Percentiles rank a stretch among this genome's conserved stretches.
Conservation (phyloP, 2,329 filamentous ascomycete genomes). For the Arachnopeziza araneosa region DNA sequence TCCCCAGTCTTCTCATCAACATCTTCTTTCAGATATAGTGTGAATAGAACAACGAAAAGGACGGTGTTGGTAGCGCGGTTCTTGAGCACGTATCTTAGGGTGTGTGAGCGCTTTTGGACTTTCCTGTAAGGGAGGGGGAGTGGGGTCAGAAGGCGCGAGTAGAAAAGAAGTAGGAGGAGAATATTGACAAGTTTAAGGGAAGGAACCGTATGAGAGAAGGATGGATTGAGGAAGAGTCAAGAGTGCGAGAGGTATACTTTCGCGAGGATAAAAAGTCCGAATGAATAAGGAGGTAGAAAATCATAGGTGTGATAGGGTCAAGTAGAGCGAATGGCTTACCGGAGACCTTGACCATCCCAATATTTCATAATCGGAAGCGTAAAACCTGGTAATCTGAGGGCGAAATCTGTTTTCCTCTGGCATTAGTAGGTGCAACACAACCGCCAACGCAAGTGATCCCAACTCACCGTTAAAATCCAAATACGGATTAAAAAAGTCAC, state of each 20-base stretch:
- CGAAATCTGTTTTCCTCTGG: conserved; percentile 45
- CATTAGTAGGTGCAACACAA: background rate
- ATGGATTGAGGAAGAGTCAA: background rate
- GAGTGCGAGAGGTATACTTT: no score
- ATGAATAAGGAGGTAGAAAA: conserved; percentile 22
- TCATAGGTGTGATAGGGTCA: conserved; percentile 29
- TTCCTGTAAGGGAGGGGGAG: conserved; percentile 4
- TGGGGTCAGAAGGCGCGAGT: background rate
- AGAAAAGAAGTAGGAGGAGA: conserved; percentile 12
- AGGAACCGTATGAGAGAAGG: background rate
- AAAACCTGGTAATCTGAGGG: conserved; percentile 67
- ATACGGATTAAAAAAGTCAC: conserved; percentile 87
- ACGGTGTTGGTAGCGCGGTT: conserved; percentile 67
- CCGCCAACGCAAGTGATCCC: background rate
- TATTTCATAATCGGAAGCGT: conserved; percentile 68
- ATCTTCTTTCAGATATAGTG: conserved; percentile 64
- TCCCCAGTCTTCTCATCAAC: conserved; percentile 50
- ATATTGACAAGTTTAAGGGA: background rate
- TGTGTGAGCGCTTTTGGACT: conserved; percentile 59
- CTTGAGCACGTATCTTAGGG: conserved; percentile 87
- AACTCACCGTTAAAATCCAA: conserved; percentile 70
- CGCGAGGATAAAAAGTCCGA: no score
- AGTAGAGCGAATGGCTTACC: conserved; percentile 46
- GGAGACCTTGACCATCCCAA: conserved; percentile 72
- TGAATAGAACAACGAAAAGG: conserved; percentile 78